phyloP scores from a whole-genome alignment of 441 rosid species.

The Corymbia calophylla region DNA sequence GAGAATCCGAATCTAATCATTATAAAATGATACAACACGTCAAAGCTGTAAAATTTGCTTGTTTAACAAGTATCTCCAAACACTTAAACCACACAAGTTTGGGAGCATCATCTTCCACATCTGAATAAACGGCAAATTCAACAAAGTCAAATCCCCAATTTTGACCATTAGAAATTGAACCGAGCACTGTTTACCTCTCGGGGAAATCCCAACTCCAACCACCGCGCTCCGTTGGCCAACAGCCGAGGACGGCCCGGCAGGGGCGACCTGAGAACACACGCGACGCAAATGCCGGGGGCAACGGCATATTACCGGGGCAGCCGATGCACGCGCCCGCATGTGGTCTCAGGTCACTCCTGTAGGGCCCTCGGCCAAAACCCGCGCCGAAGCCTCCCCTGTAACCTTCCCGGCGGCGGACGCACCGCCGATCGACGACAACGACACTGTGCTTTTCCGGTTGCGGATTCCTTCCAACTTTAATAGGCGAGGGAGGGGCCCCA shows the following conservation, averaged over 20 bases:
- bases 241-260: slow-evolving; percentile 35
- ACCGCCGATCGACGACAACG: no score
- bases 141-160: neutral
- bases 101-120: neutral
- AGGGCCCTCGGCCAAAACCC: slow-evolving; percentile 23
- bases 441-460: neutral
- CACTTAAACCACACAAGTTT: rapidly evolving
- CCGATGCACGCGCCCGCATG: slow-evolving; percentile 6
- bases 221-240: neutral
- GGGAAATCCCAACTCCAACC: neutral
- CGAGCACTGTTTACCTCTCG: neutral
- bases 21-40: rapidly evolving
- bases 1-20: neutral
- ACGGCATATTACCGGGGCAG: neutral
- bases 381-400: neutral
- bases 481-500: neutral
- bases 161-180: neutral
- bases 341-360: slow-evolving; percentile 48
- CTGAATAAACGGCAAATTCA: neutral
- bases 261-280: slow-evolving; percentile 75
- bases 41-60: neutral
- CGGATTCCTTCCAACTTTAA: neutral
- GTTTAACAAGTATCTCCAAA: neutral
- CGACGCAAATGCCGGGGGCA: neutral
- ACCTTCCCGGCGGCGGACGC: neutral